Percentiles rank a stretch among this genome's conserved stretches.
Evolutionary conservation across 2,329 filamentous ascomycete genomes (phyloP).

Genomic region (Xylariaceae sp.): DNA sequence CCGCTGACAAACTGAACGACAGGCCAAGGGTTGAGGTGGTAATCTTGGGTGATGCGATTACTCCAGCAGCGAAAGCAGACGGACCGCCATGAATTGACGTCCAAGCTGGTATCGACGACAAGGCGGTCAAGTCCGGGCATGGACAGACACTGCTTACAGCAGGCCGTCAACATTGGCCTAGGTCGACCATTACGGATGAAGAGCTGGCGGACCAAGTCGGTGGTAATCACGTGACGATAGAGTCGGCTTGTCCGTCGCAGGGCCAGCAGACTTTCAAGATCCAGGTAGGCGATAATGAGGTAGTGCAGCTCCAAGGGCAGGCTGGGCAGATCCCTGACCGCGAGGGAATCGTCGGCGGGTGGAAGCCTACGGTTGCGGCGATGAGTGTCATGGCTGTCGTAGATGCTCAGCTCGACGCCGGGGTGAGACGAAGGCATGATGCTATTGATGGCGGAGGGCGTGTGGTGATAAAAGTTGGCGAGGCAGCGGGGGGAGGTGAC

Average conservation of each 20-base stretch:
- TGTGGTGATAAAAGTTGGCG: neutral
- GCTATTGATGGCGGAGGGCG: slow-evolving; percentile 4
- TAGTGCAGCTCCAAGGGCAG: slow-evolving; percentile 39
- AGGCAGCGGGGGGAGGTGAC: slow-evolving; percentile 2
- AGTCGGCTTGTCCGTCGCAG: slow-evolving; percentile 33
- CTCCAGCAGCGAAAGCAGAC: slow-evolving; percentile 42
- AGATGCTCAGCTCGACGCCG: slow-evolving; percentile 16
- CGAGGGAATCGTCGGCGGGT: neutral
- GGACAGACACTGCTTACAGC: slow-evolving; percentile 38
- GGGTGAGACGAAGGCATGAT: slow-evolving; percentile 28
- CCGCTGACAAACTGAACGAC: slow-evolving; percentile 37
- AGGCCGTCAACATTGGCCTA: slow-evolving; percentile 28
- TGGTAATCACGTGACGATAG: slow-evolving; percentile 38
- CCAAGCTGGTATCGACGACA: slow-evolving; percentile 33
- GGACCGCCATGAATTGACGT: slow-evolving; percentile 34
- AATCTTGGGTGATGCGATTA: slow-evolving; percentile 32
- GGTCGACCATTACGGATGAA: slow-evolving; percentile 31
- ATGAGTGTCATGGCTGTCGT: slow-evolving; percentile 8
- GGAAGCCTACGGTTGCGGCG: slow-evolving; percentile 4
- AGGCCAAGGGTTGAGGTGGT: slow-evolving; percentile 40
- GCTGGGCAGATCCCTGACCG: slow-evolving; percentile 27
- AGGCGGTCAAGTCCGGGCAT: slow-evolving; percentile 38
- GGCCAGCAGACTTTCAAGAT: slow-evolving; percentile 34
- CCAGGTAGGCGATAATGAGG: slow-evolving; percentile 36
- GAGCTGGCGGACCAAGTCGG: slow-evolving; percentile 33